Conservation (phyloP, 495 filamentous ascomycete genomes). For the Collariella sp. region DNA sequence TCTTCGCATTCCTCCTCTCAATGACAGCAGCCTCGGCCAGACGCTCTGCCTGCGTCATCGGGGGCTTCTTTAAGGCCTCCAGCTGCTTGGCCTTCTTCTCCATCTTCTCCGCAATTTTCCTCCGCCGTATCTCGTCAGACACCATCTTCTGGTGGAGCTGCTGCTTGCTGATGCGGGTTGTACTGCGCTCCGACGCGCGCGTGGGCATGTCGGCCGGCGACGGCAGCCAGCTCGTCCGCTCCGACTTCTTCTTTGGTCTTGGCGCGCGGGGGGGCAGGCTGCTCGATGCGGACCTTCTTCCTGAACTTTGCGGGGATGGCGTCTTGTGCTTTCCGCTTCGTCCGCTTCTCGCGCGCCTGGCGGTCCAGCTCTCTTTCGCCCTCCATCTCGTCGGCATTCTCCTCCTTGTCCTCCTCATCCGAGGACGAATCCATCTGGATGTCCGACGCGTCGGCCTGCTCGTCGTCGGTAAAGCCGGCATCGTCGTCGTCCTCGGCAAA, state of each 20-base stretch:
- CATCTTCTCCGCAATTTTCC: constrained; percentile 75
- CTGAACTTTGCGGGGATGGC: constrained; percentile 44
- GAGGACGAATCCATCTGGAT: constrained; percentile 74
- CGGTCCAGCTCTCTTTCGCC: constrained; percentile 58
- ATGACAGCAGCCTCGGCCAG: constrained; percentile 74
- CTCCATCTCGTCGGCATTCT: constrained; percentile 59
- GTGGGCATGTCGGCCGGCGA: constrained; percentile 68
- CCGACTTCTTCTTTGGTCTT: constrained; percentile 85
- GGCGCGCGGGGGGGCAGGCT: constrained; percentile 36
- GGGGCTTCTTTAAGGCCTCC: constrained; percentile 61
- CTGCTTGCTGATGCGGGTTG: constrained; percentile 79
- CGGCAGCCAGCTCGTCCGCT: constrained; percentile 82
- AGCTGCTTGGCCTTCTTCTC: constrained; percentile 75
- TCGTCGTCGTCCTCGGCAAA: constrained; percentile 85
- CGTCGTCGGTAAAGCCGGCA: constrained; percentile 63
- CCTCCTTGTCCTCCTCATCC: constrained; percentile 72
- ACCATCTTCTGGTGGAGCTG: constrained; percentile 73
- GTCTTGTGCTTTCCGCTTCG: constrained; percentile 69
- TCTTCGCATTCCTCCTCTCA: constrained; percentile 80
- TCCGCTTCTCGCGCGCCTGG: constrained; percentile 43
- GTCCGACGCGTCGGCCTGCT: constrained; percentile 63
- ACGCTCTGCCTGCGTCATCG: constrained; percentile 85
- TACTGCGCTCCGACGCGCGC: constrained; percentile 71
- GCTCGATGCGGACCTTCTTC: constrained; percentile 49
- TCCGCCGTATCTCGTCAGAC: constrained; percentile 69